phyloP scores from a whole-genome alignment of 1,284 basidiomycete genomes.

The Heterobasidion irregulare region DNA sequence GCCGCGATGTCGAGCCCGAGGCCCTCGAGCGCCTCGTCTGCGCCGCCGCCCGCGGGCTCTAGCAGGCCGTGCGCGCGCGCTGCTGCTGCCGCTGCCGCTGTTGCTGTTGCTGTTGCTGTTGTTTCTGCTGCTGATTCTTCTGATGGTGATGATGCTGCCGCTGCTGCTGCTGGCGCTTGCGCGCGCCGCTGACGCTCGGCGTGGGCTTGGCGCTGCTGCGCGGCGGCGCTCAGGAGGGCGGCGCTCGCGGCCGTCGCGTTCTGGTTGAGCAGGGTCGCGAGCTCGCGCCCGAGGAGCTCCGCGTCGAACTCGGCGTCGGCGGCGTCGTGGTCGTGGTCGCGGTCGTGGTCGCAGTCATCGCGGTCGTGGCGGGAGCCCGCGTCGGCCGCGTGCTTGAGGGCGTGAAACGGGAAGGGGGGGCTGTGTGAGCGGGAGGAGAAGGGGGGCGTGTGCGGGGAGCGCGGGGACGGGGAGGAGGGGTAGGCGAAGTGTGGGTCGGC shows the following conservation, averaged over 20 bases:
- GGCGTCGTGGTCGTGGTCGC: not conserved
- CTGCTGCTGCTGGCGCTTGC: slow-evolving; percentile 4
- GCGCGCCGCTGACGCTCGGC: slow-evolving; percentile 26
- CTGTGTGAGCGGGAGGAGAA: slow-evolving; percentile 19
- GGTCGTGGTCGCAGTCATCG: no score
- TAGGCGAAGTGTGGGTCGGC: slow-evolving; percentile 27
- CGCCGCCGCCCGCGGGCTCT: not conserved
- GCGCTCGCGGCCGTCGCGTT: slow-evolving; percentile 57
- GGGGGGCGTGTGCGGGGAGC: slow-evolving; percentile 22
- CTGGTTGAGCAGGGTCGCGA: slow-evolving; percentile 60
- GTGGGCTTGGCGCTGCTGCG: slow-evolving; percentile 44
- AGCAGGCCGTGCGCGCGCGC: slow-evolving; percentile 1
- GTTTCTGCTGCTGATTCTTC: slow-evolving; percentile 2
- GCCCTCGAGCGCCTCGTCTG: not conserved
- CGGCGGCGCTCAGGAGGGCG: slow-evolving; percentile 49
- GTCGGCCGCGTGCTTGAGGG: not conserved
- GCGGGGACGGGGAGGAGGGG: slow-evolving; percentile 10
- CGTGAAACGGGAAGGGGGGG: not conserved
- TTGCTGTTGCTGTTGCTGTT: slow-evolving; percentile 1
- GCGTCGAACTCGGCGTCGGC: slow-evolving; percentile 26
- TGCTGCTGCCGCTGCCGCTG: not conserved
- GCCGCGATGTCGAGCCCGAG: slow-evolving; percentile 56
- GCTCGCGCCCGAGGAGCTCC: slow-evolving; percentile 67
- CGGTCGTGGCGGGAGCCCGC: not conserved
- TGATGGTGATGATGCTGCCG: no score